A percentile compares a stretch with the other conserved stretches of the same genome.
These are phyloP conservation scores for Remersonia thermophila DNA, from an alignment of 2,329 filamentous ascomycete species.

Conservation along the genomic window DNA sequence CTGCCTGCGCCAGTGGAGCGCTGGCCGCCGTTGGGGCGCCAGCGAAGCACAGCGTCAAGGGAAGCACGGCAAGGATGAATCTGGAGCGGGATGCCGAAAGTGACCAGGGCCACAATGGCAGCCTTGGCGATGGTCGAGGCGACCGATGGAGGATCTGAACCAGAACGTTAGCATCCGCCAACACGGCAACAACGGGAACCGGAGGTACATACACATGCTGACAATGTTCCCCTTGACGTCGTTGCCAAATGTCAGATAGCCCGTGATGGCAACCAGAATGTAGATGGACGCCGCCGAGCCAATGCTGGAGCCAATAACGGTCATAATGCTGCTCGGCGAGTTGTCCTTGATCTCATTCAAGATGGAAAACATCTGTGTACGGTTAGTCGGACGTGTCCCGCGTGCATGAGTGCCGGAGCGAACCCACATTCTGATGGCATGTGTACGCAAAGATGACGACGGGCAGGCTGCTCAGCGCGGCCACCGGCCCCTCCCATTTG, in stretches of 20 bases:
- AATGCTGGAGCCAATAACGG: constrained; percentile 72
- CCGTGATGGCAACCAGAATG: constrained; percentile 82
- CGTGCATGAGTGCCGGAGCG: neutral
- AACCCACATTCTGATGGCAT: constrained; percentile 83
- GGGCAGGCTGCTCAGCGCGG: constrained; percentile 73
- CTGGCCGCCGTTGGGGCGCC: constrained; percentile 47
- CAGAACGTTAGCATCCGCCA: constrained; percentile 9
- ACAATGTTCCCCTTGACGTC: constrained; percentile 86
- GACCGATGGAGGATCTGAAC: constrained; percentile 53
- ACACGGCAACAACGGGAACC: neutral
- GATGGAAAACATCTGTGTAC: constrained; percentile 84
- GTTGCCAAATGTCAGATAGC: constrained; percentile 91
- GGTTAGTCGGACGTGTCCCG: constrained; percentile 20
- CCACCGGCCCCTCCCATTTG: constrained; percentile 65
- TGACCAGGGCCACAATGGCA: constrained; percentile 89
- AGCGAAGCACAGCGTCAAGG: constrained; percentile 84
- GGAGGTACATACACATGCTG: constrained; percentile 58
- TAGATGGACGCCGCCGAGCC: constrained; percentile 82
- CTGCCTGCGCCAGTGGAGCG: constrained; percentile 25
- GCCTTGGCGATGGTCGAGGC: constrained; percentile 87
- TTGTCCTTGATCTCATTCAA: constrained; percentile 87
- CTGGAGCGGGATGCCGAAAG: constrained; percentile 92
- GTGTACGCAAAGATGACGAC: constrained; percentile 99
- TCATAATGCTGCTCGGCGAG: constrained; percentile 61
- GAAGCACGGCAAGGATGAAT: constrained; percentile 95